Conservation (phyloP, 371 early-diverging fungal species). For the Batrachochytrium dendrobatidis region DNA sequence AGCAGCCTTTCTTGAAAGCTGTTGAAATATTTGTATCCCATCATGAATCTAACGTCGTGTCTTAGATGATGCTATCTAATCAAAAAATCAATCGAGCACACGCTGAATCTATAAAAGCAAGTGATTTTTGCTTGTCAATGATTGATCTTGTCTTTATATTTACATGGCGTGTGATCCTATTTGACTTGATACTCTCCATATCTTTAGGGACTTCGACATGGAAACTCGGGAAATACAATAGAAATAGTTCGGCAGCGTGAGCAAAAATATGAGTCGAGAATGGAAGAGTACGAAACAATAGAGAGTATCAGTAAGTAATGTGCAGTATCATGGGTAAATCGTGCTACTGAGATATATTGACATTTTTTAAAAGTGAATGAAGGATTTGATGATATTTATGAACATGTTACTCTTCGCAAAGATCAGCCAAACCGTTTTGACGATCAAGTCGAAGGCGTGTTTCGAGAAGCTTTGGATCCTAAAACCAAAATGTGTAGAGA, state of each 20-base stretch:
- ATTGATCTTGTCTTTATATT: background rate
- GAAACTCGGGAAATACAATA: slow-evolving; percentile 22
- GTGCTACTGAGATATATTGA: background rate
- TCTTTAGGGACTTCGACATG: slow-evolving; percentile 25
- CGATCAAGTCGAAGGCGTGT: slow-evolving; percentile 21
- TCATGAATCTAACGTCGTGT: background rate
- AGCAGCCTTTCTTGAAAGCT: background rate
- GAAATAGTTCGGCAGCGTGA: slow-evolving; percentile 15
- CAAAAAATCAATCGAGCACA: slow-evolving; percentile 37
- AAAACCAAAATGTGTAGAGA: background rate
- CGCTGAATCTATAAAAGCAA: slow-evolving; percentile 32
- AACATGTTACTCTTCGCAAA: slow-evolving; percentile 17
- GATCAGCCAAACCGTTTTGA: slow-evolving; percentile 16
- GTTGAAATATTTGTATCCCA: background rate
- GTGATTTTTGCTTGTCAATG: background rate
- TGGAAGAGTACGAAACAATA: slow-evolving; percentile 29
- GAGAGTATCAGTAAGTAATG: slow-evolving; percentile 27
- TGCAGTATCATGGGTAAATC: background rate
- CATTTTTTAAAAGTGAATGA: slow-evolving; percentile 29
- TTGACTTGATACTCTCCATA: background rate
- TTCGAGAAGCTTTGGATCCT: slow-evolving; percentile 20
- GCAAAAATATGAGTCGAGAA: slow-evolving; percentile 24
- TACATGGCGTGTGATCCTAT: background rate
- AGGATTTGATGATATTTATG: slow-evolving; percentile 39
- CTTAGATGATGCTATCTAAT: slow-evolving; percentile 28